Percentiles rank a stretch among this genome's conserved stretches.
These are phyloP conservation scores for Scutellaria galericulata DNA, from an alignment of 257 asterid species.

Conservation along the genomic window DNA sequence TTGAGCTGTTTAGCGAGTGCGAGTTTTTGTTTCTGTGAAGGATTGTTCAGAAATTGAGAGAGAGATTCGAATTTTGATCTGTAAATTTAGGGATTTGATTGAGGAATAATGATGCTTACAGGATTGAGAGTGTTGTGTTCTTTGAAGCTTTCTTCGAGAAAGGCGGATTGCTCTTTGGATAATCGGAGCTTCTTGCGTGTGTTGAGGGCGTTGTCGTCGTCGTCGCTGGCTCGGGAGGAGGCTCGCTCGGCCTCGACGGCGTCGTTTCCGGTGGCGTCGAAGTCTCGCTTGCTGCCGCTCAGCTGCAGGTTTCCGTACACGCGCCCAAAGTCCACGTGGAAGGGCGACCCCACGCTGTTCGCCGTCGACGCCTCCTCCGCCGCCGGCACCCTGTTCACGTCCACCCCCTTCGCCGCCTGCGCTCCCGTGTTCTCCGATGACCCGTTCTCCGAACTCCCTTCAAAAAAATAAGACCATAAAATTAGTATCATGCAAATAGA, in stretches of 20 bases:
- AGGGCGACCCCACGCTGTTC: constrained; percentile 65
- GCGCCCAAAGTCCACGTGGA: constrained; percentile 51
- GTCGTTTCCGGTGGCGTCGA: constrained; percentile 49
- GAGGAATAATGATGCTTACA: constrained; percentile 43
- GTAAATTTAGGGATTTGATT: background rate
- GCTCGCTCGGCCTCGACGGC: constrained; percentile 54
- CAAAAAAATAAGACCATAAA: background rate
- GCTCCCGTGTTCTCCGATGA: constrained; percentile 57
- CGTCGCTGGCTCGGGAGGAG: constrained; percentile 64
- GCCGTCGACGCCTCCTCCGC: constrained; percentile 76
- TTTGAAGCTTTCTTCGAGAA: constrained; percentile 83
- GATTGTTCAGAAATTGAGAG: too few species aligned
- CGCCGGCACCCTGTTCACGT: constrained; percentile 55
- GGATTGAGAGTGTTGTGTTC: constrained; percentile 85
- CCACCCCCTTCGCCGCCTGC: constrained; percentile 51
- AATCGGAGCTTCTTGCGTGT: constrained; percentile 73
- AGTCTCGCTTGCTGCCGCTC: constrained; percentile 40
- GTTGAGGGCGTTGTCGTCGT: constrained; percentile 68
- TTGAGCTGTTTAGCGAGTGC: constrained; percentile 86
- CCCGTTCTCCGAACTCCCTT: constrained; percentile 83
- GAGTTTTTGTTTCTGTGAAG: constrained; percentile 69
- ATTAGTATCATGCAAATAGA: too few species aligned
- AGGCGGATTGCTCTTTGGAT: constrained; percentile 83
- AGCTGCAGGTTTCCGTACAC: constrained; percentile 40
- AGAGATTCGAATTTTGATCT: background rate